Evolutionary conservation across 805 yeast species (phyloP).

Genomic region (Phaffomyces thermotolerans): DNA sequence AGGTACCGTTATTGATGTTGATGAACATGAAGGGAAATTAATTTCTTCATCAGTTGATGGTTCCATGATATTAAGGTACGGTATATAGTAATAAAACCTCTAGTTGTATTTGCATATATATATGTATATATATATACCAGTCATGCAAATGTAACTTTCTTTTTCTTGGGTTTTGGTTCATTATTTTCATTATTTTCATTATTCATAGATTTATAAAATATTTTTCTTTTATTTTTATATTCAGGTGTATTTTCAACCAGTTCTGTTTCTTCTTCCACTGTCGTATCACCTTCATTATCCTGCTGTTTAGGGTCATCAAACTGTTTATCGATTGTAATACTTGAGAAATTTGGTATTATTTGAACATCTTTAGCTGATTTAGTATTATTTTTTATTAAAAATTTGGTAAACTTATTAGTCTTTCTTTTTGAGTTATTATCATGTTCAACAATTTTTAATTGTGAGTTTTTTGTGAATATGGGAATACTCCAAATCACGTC

Average conservation of each 20-base stretch:
- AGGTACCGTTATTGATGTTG: slow-evolving; percentile 57
- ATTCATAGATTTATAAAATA: no score
- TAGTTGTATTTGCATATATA: no score
- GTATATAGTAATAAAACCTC: background rate
- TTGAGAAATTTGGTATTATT: no score
- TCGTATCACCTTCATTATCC: slow-evolving; percentile 3
- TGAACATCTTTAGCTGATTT: no score
- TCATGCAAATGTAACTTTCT: background rate
- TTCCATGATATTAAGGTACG: slow-evolving; percentile 39
- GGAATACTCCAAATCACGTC: slow-evolving; percentile 31
- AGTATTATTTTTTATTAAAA: no score
- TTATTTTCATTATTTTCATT: background rate
- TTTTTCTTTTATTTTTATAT: background rate
- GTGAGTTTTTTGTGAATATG: slow-evolving; percentile 19
- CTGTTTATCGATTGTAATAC: no score
- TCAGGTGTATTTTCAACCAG: background rate
- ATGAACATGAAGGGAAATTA: slow-evolving; percentile 37
- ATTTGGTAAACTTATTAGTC: background rate
- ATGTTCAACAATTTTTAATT: slow-evolving; percentile 7
- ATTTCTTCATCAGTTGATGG: slow-evolving; percentile 52
- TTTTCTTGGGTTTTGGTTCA: background rate
- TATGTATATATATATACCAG: no score
- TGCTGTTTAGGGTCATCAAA: no score
- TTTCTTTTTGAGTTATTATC: background rate
- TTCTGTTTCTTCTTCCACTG: background rate